phyloP scores from a whole-genome alignment of 805 yeast species.

The Lipomyces japonicus region DNA sequence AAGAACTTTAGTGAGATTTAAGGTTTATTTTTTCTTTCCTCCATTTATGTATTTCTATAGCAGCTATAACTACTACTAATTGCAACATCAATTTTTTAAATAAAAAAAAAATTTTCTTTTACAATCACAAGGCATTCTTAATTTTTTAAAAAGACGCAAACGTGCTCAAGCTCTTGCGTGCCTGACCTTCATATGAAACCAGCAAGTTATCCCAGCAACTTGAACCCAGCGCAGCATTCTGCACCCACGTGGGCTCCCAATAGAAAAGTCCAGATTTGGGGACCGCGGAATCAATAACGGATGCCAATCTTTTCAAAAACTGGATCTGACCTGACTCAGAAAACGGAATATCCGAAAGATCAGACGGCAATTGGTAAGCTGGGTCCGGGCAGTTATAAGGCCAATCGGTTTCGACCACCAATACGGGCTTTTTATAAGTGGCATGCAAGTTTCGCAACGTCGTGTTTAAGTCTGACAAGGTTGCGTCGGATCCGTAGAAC shows the following conservation, averaged over 20 bases:
- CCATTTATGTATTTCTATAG: too few relatives aligned
- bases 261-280: not conserved
- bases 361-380: not conserved
- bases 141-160: too few relatives aligned
- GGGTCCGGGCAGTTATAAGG: not conserved
- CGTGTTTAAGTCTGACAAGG: not conserved
- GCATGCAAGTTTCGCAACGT: not conserved
- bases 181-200: not conserved
- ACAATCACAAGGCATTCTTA: too few relatives aligned
- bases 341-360: not conserved
- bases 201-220: not conserved
- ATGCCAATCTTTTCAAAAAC: not conserved
- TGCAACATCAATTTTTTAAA: too few relatives aligned
- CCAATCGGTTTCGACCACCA: not conserved
- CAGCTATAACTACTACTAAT: too few relatives aligned
- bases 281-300: not conserved
- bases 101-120: too few relatives aligned
- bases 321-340: not conserved
- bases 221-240: not conserved
- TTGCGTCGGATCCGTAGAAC: not conserved
- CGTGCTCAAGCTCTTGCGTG: not conserved
- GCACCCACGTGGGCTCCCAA: not conserved
- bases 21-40: too few relatives aligned
- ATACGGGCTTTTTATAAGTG: not conserved
- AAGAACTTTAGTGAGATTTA: too few relatives aligned